Conservation (phyloP, 805 yeast species). For the Metschnikowia chrysomelidarum region DNA sequence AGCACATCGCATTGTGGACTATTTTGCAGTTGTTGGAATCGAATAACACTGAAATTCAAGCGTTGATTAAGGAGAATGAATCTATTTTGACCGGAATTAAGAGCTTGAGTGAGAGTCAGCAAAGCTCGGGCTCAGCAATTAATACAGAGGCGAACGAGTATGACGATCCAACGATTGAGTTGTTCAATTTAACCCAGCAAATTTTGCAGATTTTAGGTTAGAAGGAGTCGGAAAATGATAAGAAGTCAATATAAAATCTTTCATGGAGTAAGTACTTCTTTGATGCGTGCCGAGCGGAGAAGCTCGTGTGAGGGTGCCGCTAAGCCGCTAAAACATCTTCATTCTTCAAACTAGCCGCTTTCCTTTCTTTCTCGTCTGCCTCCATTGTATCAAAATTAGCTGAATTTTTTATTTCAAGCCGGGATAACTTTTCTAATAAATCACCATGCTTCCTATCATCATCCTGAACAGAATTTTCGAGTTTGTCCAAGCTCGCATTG, state of each 20-base stretch:
- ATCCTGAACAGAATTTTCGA: no score
- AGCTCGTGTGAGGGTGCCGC: no score
- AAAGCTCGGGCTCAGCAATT: conserved; percentile 13
- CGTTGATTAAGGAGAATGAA: conserved; percentile 53
- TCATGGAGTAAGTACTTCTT: no score
- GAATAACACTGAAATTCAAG: conserved; percentile 61
- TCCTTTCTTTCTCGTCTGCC: neutral
- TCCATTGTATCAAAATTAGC: no score
- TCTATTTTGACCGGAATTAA: conserved; percentile 55
- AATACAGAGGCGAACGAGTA: conserved; percentile 33
- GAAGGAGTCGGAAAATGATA: neutral
- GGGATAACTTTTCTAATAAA: no score
- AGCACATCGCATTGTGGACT: conserved; percentile 98
- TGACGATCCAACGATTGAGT: conserved; percentile 63
- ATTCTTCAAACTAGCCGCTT: neutral
- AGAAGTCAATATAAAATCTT: neutral
- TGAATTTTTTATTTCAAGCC: no score
- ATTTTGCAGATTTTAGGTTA: conserved; percentile 53
- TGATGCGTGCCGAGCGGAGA: no score
- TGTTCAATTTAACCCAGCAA: conserved; percentile 66
- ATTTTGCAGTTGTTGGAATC: conserved; percentile 89
- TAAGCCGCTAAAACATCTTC: neutral
- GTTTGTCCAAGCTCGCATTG: no score
- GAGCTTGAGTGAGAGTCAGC: conserved; percentile 41
- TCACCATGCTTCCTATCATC: no score